Evolutionary conservation across 148 eudicot genomes (phyloP).

Genomic region (Camellia sinensis): DNA sequence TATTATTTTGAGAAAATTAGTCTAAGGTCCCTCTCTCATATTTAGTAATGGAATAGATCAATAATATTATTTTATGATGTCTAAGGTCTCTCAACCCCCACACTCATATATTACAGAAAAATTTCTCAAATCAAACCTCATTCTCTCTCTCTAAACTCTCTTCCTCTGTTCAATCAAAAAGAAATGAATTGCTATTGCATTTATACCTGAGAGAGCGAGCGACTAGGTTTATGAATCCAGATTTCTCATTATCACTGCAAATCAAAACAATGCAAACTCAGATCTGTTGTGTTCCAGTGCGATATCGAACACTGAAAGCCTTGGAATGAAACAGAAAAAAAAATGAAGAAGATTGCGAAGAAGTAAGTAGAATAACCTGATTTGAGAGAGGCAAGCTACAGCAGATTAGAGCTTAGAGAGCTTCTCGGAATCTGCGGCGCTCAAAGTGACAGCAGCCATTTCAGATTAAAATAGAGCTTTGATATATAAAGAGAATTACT

Average conservation of each 20-base stretch:
- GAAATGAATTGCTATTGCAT: background rate
- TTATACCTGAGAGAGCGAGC: conserved; percentile 84
- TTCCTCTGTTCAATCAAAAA: background rate
- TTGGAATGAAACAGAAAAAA: background rate
- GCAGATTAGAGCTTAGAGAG: conserved; percentile 60
- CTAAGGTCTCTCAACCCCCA: too few relatives aligned
- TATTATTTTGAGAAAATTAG: too few relatives aligned
- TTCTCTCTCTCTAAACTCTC: too few relatives aligned
- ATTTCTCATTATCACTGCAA: conserved; percentile 74
- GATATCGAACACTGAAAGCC: background rate
- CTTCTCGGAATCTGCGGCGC: conserved; percentile 55
- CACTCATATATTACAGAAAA: too few relatives aligned
- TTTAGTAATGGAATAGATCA: too few relatives aligned
- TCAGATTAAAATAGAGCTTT: conserved; percentile 16
- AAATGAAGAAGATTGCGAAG: background rate
- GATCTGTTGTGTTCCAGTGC: background rate
- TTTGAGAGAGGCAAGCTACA: conserved; percentile 50
- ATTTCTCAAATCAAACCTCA: background rate
- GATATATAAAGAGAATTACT: conserved; percentile 16
- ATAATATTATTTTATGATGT: too few relatives aligned
- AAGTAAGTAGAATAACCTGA: conserved; percentile 46
- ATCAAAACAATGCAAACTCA: conserved; percentile 6
- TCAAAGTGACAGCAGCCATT: conserved; percentile 52
- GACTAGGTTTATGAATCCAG: conserved; percentile 93
- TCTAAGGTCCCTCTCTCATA: too few relatives aligned